phyloP scores from a whole-genome alignment of 163 green algal species.

The Coccomyxa subellipsoidea region DNA sequence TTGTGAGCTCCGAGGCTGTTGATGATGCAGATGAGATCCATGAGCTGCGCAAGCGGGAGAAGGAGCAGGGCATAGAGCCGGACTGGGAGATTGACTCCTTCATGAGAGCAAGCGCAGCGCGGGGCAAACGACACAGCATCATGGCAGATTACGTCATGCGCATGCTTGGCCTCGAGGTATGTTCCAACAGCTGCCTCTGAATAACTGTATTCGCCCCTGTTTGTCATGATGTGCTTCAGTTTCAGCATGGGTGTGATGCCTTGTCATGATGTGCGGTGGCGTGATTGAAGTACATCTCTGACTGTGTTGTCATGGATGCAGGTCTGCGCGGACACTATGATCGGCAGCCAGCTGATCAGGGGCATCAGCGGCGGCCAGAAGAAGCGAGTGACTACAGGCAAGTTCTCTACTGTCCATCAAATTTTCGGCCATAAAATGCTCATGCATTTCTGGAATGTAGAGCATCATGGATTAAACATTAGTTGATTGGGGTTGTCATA shows the following conservation, averaged over 20 bases:
- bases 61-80: conserved; percentile 41
- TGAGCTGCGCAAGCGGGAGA: conserved; percentile 46
- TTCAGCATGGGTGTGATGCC: background rate
- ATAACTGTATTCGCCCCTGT: no score
- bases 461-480: no score
- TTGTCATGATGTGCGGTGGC: background rate
- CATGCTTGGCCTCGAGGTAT: conserved; percentile 27
- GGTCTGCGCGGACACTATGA: conserved; percentile 21
- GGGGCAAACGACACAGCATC: conserved; percentile 33
- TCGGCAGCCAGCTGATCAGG: conserved; percentile 59
- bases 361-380: conserved; percentile 68
- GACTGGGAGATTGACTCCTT: conserved; percentile 48
- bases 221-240: no score
- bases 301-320: no score
- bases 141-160: conserved; percentile 32
- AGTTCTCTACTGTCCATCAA: background rate
- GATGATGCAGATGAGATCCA: conserved; percentile 41
- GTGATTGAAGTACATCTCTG: no score
- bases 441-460: no score
- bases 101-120: conserved; percentile 39
- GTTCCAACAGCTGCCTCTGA: background rate
- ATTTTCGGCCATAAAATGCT: no score
- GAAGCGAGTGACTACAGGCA: conserved; percentile 67
- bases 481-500: no score
- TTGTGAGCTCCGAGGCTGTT: no score